A percentile compares a stretch with the other conserved stretches of the same genome.
These are phyloP conservation scores for Cutaneotrichosporon spelunceum DNA, from an alignment of 1,284 basidiomycete species.

Conservation along the genomic window DNA sequence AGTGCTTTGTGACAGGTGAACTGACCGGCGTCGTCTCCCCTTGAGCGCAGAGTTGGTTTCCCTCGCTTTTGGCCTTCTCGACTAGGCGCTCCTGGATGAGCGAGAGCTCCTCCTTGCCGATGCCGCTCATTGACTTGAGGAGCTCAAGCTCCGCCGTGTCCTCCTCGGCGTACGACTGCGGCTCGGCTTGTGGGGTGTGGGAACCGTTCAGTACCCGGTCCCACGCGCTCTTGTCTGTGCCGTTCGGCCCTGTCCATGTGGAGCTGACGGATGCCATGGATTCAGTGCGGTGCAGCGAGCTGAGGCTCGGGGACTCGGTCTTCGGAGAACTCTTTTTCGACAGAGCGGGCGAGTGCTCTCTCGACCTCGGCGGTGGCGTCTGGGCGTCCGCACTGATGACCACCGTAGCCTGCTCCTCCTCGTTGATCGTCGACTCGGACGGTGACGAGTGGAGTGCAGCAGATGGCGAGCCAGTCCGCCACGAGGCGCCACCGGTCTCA, in stretches of 20 bases:
- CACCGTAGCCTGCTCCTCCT: not conserved
- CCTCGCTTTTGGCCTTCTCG: constrained; percentile 38
- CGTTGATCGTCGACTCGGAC: constrained; percentile 4
- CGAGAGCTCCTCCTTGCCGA: constrained; percentile 38
- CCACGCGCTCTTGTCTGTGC: constrained; percentile 15
- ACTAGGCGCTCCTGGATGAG: constrained; percentile 40
- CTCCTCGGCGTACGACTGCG: constrained; percentile 10
- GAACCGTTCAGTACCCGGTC: constrained; percentile 13
- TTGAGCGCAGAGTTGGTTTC: constrained; percentile 29
- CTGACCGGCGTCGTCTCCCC: constrained; percentile 9
- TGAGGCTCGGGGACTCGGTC: constrained; percentile 3
- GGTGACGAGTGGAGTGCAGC: constrained; percentile 10
- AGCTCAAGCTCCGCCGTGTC: constrained; percentile 24
- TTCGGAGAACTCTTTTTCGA: not conserved
- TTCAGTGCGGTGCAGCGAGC: not conserved
- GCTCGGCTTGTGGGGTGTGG: constrained; percentile 1
- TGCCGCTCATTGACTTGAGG: constrained; percentile 31
- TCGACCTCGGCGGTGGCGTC: not conserved
- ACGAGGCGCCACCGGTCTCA: constrained; percentile 1
- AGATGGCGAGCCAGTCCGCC: constrained; percentile 5
- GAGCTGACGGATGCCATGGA: constrained; percentile 16
- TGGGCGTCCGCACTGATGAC: not conserved
- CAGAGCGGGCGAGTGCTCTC: not conserved
- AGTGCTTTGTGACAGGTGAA: not conserved
- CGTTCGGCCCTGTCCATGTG: constrained; percentile 11